Evolutionary conservation across 345 rosid species (phyloP), one percentile per base, ranked within the genome.

Genomic region (Acer campestre): DNA sequence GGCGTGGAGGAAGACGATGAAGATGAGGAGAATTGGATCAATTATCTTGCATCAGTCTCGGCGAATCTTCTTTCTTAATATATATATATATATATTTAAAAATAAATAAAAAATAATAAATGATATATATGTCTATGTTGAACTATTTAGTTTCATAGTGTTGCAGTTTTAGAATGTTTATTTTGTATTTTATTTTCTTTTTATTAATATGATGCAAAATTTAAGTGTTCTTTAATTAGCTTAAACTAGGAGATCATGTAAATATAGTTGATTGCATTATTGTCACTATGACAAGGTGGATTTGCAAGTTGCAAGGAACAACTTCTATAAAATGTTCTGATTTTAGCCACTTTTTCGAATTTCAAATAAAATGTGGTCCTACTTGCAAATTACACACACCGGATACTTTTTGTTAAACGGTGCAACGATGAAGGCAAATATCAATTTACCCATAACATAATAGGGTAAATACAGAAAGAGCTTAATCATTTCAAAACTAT

Each of bases 21-120:
- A 8, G 90, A 91, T 56, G 88, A 85, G 4, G 89, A 92, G 48
- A 86, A 82, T 76, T 94, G 98, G 97, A 79, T 80, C 68, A 82
- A 88, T 71, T 89, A 87, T 82, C 86, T 95, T 67, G 86, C 90
- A 83, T 83, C 92, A 48, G 80, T 91, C 75, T 86, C 92, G 2
- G 67, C 91, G 35, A 87, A 84, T 86, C 82, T 84, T 22, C 76
- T 84, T 61, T 83, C 87, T 79, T 89, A 74, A 78, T 72, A 10
- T 9, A 46, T 9, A 10, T 49, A 17, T 56, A 8, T 56, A 56
- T 22, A 12, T 14, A 75, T 56, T n/a, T n/a, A n/a, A n/a, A n/a
- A n/a, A 4, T 38, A 35, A 4, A 35, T 35, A 4, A 4, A 35
- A 35, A n/a, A n/a, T n/a, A n/a, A 35, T 35, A 35, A 35, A 35